A percentile compares a stretch with the other conserved stretches of the same genome.
Evolutionary conservation across 441 rosid species (phyloP).

Genomic region (Pelargonium citronellum): DNA sequence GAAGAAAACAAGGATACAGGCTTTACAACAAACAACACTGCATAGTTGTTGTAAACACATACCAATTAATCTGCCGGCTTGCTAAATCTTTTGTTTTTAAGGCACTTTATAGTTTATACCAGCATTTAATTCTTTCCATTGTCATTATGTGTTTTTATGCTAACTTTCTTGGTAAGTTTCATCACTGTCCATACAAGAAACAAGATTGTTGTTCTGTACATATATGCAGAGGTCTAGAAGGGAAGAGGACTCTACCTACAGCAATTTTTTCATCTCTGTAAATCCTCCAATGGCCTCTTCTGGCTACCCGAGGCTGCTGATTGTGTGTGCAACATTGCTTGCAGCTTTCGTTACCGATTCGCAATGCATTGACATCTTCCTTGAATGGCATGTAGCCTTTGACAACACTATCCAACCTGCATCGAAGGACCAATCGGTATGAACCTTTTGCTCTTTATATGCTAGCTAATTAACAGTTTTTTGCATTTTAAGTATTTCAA

Average conservation of each 20-base stretch:
- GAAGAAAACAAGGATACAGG: neutral
- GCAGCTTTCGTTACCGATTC: neutral
- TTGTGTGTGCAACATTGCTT: neutral
- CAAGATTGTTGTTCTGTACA: neutral
- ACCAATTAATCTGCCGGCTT: neutral
- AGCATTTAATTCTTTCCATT: neutral
- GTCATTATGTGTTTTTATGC: neutral
- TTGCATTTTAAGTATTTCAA: neutral
- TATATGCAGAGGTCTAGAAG: neutral
- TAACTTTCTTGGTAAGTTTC: neutral
- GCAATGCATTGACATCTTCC: constrained; percentile 15
- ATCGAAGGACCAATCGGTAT: constrained; percentile 18
- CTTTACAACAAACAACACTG: neutral
- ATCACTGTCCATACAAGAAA: neutral
- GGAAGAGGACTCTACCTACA: too few relatives aligned
- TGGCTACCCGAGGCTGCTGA: neutral
- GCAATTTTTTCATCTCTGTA: neutral
- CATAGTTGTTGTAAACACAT: neutral
- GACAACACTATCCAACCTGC: constrained; percentile 8
- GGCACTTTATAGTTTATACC: neutral
- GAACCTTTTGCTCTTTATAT: neutral
- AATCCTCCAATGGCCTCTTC: constrained; percentile 1
- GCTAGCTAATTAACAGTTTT: neutral
- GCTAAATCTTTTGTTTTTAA: neutral
- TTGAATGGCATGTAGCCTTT: constrained; percentile 24